These are phyloP conservation scores for Saksenaea vasiformis DNA, from an alignment of 371 early-diverging fungal genomes.

Conservation along the genomic window DNA sequence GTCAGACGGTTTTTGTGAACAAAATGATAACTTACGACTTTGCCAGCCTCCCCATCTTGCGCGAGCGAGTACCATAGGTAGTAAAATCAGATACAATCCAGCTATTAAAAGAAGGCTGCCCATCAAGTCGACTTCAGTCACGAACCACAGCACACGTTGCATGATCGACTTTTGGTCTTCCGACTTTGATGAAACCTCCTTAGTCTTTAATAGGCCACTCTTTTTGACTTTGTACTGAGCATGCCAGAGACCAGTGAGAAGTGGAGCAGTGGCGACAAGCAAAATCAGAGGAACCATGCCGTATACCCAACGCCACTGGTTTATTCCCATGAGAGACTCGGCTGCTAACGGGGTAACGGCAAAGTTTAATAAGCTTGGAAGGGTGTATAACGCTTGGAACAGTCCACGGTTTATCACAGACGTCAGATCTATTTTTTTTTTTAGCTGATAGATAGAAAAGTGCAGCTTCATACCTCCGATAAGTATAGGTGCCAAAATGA, in stretches of 20 bases:
- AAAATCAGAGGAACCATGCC: slow-evolving; percentile 29
- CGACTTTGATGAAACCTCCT: neutral
- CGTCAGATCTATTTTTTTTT: slow-evolving; percentile 28
- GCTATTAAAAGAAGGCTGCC: slow-evolving; percentile 44
- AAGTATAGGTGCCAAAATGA: slow-evolving; percentile 35
- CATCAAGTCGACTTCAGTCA: slow-evolving; percentile 40
- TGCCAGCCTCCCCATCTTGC: slow-evolving; percentile 44
- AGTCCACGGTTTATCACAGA: slow-evolving; percentile 35
- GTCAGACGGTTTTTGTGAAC: neutral
- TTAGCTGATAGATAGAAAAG: neutral
- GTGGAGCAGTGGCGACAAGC: slow-evolving; percentile 11
- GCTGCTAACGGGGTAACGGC: slow-evolving; percentile 30
- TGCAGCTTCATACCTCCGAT: slow-evolving; percentile 32
- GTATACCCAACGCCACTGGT: slow-evolving; percentile 32
- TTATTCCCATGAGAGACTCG: slow-evolving; percentile 13
- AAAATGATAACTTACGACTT: slow-evolving; percentile 17
- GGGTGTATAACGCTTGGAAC: slow-evolving; percentile 35
- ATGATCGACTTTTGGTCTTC: neutral
- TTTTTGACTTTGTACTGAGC: slow-evolving; percentile 22
- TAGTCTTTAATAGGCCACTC: neutral
- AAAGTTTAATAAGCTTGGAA: slow-evolving; percentile 32
- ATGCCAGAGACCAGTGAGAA: slow-evolving; percentile 33
- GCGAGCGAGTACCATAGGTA: slow-evolving; percentile 43
- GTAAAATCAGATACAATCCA: slow-evolving; percentile 33
- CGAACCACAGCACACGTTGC: slow-evolving; percentile 23